phyloP scores from a whole-genome alignment of 169 alveolate genomes.

The Condylostoma magnum region DNA sequence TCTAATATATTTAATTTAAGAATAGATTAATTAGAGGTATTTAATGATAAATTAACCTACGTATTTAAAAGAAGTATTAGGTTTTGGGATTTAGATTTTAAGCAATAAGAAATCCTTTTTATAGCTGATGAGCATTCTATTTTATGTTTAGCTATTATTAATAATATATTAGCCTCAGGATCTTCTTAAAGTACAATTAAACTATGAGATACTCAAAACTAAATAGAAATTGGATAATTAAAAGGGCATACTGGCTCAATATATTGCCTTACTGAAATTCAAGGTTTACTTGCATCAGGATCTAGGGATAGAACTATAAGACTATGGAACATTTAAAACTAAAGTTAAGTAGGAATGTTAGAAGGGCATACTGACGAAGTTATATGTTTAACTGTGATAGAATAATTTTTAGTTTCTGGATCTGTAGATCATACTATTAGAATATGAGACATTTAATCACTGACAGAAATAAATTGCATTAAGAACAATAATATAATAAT shows the following conservation, averaged over 20 bases:
- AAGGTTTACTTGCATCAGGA: neutral
- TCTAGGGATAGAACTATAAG: neutral
- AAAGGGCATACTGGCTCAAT: conserved; percentile 38
- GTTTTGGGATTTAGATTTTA: neutral
- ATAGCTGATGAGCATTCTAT: neutral
- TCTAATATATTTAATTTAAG: too few species aligned
- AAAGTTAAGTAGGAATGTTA: neutral
- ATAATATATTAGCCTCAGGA: conserved; percentile 16
- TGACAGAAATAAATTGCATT: neutral
- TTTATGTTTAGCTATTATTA: neutral
- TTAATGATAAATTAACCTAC: too few species aligned
- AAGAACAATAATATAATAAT: too few species aligned
- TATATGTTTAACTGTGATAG: neutral
- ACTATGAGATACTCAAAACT: conserved; percentile 42
- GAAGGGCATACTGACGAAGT: conserved; percentile 18
- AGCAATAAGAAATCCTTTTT: neutral
- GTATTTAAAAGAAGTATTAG: too few species aligned
- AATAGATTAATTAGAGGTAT: too few species aligned
- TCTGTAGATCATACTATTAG: neutral
- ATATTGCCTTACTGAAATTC: neutral
- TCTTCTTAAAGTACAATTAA: conserved; percentile 38
- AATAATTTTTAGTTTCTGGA: neutral
- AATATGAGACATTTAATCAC: neutral
- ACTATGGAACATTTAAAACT: neutral
- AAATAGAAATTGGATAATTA: conserved; percentile 31